phyloP scores from a whole-genome alignment of 176 grass and related monocot species.

The Saccharum officinarum region DNA sequence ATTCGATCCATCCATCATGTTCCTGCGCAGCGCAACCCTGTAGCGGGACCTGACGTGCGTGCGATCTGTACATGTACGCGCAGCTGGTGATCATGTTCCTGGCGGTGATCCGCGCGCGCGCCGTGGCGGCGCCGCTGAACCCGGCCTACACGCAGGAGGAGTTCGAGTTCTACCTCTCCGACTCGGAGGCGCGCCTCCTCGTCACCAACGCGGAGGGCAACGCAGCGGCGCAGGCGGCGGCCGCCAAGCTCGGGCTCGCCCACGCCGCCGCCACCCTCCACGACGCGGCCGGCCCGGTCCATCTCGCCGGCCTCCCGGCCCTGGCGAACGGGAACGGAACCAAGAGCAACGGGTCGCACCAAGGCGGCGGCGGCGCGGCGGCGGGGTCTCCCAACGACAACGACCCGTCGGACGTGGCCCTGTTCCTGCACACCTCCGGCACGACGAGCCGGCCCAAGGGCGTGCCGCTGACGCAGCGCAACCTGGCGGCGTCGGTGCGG shows the following conservation, averaged over 20 bases:
- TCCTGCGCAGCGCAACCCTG: not conserved
- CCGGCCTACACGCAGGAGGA: slow-evolving; percentile 83
- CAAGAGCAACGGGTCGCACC: not conserved
- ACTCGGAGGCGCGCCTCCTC: slow-evolving; percentile 62
- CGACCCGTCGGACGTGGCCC: slow-evolving; percentile 53
- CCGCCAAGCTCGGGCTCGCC: slow-evolving; percentile 41
- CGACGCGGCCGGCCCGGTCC: slow-evolving; percentile 31
- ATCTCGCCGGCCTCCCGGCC: slow-evolving; percentile 28
- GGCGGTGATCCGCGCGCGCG: slow-evolving; percentile 64
- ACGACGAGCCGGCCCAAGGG: slow-evolving; percentile 96
- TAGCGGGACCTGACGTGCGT: not conserved
- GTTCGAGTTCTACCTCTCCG: slow-evolving; percentile 90
- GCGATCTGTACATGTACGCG: not conserved
- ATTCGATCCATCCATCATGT: not conserved
- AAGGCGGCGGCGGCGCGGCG: not conserved
- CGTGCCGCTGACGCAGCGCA: slow-evolving; percentile 77
- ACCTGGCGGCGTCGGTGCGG: slow-evolving; percentile 75
- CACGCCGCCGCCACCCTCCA: slow-evolving; percentile 43
- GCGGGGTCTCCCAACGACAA: slow-evolving; percentile 5
- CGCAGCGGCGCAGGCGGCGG: slow-evolving; percentile 55
- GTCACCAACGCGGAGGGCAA: slow-evolving; percentile 71
- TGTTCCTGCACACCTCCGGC: slow-evolving; percentile 95
- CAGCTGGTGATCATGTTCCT: slow-evolving; percentile 85
- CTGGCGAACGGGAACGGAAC: not conserved
- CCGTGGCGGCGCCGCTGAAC: slow-evolving; percentile 78